Evolutionary conservation across 2,329 filamentous ascomycete genomes (phyloP).

Genomic region (Metarhizium brunneum): DNA sequence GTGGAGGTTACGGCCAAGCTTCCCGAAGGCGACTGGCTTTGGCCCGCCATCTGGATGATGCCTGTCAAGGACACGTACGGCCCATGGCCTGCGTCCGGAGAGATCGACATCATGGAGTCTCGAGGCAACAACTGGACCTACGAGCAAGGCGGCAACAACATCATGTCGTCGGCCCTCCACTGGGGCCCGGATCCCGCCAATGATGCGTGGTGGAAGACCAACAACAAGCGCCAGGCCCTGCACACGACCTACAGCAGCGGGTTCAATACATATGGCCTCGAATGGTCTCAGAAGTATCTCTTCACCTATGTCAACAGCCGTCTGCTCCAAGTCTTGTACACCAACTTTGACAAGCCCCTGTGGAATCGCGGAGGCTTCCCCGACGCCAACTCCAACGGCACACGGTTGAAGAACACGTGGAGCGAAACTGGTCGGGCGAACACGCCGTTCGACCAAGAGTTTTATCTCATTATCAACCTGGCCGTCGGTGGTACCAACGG

Average conservation of each 20-base stretch:
- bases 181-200: slow-evolving; percentile 67
- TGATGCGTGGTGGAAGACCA: slow-evolving; percentile 77
- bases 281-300: slow-evolving; percentile 82
- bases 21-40: slow-evolving; percentile 58
- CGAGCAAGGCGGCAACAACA: slow-evolving; percentile 68
- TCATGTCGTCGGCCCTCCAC: slow-evolving; percentile 69
- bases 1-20: not conserved
- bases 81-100: slow-evolving; percentile 67
- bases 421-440: slow-evolving; percentile 46
- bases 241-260: slow-evolving; percentile 62
- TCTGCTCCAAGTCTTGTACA: slow-evolving; percentile 72
- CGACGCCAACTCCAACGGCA: slow-evolving; percentile 53
- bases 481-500: slow-evolving; percentile 72
- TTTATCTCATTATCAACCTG: slow-evolving; percentile 68
- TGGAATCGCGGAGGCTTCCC: slow-evolving; percentile 64
- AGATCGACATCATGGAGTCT: slow-evolving; percentile 75
- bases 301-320: slow-evolving; percentile 80
- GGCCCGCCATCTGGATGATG: slow-evolving; percentile 90
- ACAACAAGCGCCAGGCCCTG: slow-evolving; percentile 64
- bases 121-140: slow-evolving; percentile 78
- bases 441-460: slow-evolving; percentile 66
- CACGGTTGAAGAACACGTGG: slow-evolving; percentile 56
- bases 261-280: slow-evolving; percentile 72
- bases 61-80: slow-evolving; percentile 66
- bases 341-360: slow-evolving; percentile 59